A percentile compares a stretch with the other conserved stretches of the same genome.
Conservation (phyloP, 2,329 filamentous ascomycete genomes). For the Zymoseptoria tritici region DNA sequence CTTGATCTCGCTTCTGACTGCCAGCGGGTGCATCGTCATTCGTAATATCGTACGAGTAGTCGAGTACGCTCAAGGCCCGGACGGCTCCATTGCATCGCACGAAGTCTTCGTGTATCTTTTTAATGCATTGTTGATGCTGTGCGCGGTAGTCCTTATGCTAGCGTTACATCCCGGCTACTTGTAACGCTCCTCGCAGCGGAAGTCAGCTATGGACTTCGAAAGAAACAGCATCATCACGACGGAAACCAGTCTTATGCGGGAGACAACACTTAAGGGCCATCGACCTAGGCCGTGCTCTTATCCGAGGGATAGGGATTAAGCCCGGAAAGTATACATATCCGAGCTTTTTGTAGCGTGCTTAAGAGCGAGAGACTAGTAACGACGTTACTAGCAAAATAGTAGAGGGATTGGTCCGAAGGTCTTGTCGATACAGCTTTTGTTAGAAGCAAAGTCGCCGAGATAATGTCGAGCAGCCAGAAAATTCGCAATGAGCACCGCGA, state of each 20-base stretch:
- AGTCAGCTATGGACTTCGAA: neutral
- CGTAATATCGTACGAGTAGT: conserved; percentile 42
- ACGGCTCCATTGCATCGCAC: conserved; percentile 35
- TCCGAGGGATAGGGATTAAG: neutral
- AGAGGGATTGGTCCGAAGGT: too few relatives aligned
- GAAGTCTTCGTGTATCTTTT: conserved; percentile 41
- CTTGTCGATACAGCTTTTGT: too few relatives aligned
- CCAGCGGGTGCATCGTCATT: conserved; percentile 37
- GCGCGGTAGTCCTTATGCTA: conserved; percentile 16
- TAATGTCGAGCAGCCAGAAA: too few relatives aligned
- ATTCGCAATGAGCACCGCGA: too few relatives aligned
- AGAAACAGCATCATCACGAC: neutral
- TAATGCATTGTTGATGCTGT: conserved; percentile 37
- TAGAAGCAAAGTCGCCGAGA: too few relatives aligned
- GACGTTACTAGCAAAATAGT: too few relatives aligned
- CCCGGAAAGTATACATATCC: too few relatives aligned
- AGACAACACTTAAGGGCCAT: neutral
- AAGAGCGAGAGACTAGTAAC: too few relatives aligned
- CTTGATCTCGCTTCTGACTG: conserved; percentile 34
- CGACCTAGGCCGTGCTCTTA: neutral
- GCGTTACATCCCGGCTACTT: conserved; percentile 7
- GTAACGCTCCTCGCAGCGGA: neutral
- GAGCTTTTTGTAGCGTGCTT: too few relatives aligned
- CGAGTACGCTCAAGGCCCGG: conserved; percentile 41
- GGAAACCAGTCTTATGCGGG: neutral